Conservation (phyloP, 176 grass and related monocot species). For the Dactylis glomerata region DNA sequence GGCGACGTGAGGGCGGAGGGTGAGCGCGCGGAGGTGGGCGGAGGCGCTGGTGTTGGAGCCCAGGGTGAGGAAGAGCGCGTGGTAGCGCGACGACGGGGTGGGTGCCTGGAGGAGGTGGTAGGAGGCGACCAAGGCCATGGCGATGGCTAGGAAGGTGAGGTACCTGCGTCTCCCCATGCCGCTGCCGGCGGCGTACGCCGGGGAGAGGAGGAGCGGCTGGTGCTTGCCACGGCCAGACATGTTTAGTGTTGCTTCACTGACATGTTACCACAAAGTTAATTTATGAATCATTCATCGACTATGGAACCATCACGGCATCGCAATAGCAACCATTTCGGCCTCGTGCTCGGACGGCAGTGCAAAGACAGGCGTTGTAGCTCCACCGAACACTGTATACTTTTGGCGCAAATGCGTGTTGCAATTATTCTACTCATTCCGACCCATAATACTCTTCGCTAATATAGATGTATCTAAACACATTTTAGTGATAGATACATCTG, state of each 20-base stretch:
- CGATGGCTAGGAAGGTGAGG: slow-evolving; percentile 10
- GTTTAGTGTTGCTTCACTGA: background rate
- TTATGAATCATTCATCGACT: background rate
- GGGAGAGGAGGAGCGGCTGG: slow-evolving; percentile 28
- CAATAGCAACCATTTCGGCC: background rate
- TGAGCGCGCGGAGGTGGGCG: slow-evolving; percentile 77
- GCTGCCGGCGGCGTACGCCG: background rate
- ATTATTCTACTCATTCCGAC: too few species aligned
- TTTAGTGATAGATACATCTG: too few species aligned
- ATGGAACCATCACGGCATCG: background rate
- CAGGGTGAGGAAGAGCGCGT: slow-evolving; percentile 80
- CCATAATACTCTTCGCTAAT: too few species aligned
- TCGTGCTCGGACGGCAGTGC: background rate
- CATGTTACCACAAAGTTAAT: background rate
- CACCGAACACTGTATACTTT: background rate
- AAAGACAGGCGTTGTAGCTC: background rate
- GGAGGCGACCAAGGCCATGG: slow-evolving; percentile 7
- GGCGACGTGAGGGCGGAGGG: slow-evolving; percentile 66
- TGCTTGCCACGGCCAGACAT: slow-evolving; percentile 23
- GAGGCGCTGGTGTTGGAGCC: slow-evolving; percentile 64
- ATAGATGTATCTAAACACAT: too few species aligned
- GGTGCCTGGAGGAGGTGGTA: slow-evolving; percentile 22
- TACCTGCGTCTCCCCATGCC: slow-evolving; percentile 8
- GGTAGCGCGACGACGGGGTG: slow-evolving; percentile 45
- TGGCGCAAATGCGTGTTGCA: too few species aligned